Evolutionary conservation across 768 basidiomycete genomes (phyloP).

Genomic region (Boletus insuetus): DNA sequence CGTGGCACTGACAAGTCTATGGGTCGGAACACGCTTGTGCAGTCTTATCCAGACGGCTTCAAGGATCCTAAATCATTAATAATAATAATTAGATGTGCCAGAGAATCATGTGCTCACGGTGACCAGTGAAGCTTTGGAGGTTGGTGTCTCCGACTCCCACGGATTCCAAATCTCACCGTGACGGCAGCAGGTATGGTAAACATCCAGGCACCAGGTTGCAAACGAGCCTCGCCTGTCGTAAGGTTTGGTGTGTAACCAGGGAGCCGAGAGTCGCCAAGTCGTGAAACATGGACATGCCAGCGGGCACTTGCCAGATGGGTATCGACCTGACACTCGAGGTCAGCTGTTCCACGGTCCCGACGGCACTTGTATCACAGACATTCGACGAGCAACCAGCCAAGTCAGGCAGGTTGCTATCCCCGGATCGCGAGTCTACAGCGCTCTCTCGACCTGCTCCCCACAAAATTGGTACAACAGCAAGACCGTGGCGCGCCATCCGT

Average conservation of each 20-base stretch:
- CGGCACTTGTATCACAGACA: neutral
- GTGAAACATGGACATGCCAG: neutral
- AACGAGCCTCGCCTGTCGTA: neutral
- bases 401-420: conserved; percentile 7
- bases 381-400: neutral
- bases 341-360: neutral
- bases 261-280: neutral
- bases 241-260: conserved; percentile 5
- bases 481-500: conserved; percentile 58
- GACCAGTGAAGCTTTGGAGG: too few relatives aligned
- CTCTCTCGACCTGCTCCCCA: neutral
- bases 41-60: too few relatives aligned
- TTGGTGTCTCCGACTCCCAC: too few relatives aligned
- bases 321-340: conserved; percentile 11
- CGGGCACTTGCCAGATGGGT: neutral
- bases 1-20: too few relatives aligned
- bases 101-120: too few relatives aligned
- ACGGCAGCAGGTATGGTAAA: too few relatives aligned
- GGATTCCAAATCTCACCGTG: too few relatives aligned
- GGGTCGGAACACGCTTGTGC: too few relatives aligned
- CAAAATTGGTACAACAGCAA: conserved; percentile 36
- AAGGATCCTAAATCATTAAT: too few relatives aligned
- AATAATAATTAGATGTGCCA: too few relatives aligned
- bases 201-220: too few relatives aligned
- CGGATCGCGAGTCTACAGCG: conserved; percentile 1